Percentiles rank a stretch among this genome's conserved stretches.
Evolutionary conservation across 164 flowering plant species (phyloP).

Genomic region (Hamamelis virginiana): DNA sequence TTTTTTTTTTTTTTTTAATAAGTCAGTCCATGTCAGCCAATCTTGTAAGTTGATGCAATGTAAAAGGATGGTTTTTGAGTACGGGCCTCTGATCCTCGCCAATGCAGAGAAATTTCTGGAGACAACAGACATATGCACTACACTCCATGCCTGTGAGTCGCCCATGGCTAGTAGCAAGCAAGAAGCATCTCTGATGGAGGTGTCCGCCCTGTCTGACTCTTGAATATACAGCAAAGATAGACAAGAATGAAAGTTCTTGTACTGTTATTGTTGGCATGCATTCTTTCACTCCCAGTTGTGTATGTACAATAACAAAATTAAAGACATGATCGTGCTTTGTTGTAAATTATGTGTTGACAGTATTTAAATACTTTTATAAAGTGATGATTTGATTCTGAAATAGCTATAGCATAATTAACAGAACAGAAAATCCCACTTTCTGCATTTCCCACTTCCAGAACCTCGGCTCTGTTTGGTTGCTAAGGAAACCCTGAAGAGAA

Average conservation of each 20-base stretch:
- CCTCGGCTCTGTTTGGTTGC: not conserved
- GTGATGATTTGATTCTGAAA: not conserved
- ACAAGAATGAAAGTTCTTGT: not conserved
- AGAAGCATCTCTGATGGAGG: conserved; percentile 8
- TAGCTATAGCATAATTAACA: not conserved
- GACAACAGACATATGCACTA: conserved; percentile 57
- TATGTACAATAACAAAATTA: not conserved
- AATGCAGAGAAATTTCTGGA: conserved; percentile 74
- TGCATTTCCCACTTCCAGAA: not conserved
- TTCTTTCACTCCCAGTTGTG: not conserved
- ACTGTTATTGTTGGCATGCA: not conserved
- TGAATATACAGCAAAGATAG: conserved; percentile 13
- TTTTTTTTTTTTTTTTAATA: too few relatives aligned
- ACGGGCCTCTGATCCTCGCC: conserved; percentile 70
- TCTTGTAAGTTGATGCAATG: too few relatives aligned
- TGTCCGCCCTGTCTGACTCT: conserved; percentile 32
- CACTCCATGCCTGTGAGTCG: conserved; percentile 59
- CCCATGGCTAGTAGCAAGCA: conserved; percentile 9
- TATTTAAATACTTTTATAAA: not conserved
- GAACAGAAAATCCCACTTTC: not conserved
- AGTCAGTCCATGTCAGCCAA: too few relatives aligned
- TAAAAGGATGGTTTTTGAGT: conserved; percentile 79
- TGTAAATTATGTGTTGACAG: not conserved
- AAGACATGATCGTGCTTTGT: not conserved
- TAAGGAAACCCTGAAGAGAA: too few relatives aligned